A percentile compares a stretch with the other conserved stretches of the same genome.
Conservation (phyloP, 208 protist species). For the Porcisia hertigi region DNA sequence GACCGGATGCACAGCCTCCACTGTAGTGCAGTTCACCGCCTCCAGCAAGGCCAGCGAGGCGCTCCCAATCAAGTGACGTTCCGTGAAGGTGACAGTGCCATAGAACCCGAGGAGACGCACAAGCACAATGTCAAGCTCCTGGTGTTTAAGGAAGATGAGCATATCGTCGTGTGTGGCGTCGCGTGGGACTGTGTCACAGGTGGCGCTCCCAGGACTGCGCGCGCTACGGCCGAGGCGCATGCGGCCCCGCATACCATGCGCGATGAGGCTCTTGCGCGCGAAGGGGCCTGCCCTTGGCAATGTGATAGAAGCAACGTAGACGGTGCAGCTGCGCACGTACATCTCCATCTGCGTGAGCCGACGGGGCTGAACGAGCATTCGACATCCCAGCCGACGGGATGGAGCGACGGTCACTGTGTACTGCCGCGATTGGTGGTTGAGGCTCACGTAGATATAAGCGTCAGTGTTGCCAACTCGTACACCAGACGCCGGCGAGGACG, state of each 20-base stretch:
- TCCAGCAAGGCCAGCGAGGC: constrained; percentile 45
- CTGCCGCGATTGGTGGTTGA: constrained; percentile 15
- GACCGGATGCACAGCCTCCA: constrained; percentile 25
- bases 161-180: constrained; percentile 20
- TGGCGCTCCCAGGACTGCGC: background rate
- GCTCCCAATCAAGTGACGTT: constrained; percentile 48
- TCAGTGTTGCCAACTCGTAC: constrained; percentile 21
- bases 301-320: constrained; percentile 26
- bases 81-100: constrained; percentile 40
- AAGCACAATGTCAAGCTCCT: constrained; percentile 64
- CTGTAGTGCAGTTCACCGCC: constrained; percentile 59
- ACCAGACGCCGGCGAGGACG: constrained; percentile 18
- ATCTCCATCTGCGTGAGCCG: constrained; percentile 29
- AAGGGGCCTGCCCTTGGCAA: constrained; percentile 14
- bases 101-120: constrained; percentile 53
- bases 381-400: constrained; percentile 30
- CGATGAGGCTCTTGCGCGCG: constrained; percentile 17
- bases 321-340: constrained; percentile 29
- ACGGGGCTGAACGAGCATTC: constrained; percentile 31
- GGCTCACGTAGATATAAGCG: constrained; percentile 30
- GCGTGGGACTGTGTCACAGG: constrained; percentile 12
- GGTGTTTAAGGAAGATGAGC: constrained; percentile 15
- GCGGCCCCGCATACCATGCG: constrained; percentile 17
- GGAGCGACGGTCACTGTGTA: constrained; percentile 34
- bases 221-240: constrained; percentile 7